Percentiles rank a stretch among this genome's conserved stretches.
phyloP scores from a whole-genome alignment of 129 eudicot species.

The Pulicaria dysenterica region DNA sequence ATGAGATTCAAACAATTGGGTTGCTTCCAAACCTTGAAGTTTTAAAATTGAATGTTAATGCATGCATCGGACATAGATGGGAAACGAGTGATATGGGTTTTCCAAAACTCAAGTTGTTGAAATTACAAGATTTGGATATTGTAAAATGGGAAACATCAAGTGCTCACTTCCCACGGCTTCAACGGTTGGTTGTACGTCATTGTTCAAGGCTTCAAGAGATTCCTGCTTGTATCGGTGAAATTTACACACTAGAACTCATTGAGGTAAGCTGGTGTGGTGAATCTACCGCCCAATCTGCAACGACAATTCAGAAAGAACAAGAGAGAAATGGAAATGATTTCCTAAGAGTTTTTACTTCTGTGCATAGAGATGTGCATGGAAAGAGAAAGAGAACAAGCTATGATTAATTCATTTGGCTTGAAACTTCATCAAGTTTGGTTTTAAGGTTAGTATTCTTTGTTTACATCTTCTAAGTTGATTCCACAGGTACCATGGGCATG shows the following conservation, averaged over 20 bases:
- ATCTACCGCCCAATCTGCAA: constrained; percentile 29
- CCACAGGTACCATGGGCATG: too few species aligned
- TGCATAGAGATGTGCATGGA: constrained; percentile 28
- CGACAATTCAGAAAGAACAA: constrained; percentile 35
- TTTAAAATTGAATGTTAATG: constrained; percentile 29
- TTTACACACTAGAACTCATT: constrained; percentile 27
- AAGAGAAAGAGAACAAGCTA: constrained; percentile 30
- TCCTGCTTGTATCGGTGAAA: constrained; percentile 33
- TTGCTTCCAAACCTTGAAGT: constrained; percentile 30
- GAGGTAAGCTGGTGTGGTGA: constrained; percentile 24
- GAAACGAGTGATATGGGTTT: constrained; percentile 25
- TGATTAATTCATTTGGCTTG: constrained; percentile 19
- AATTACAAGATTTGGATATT: constrained; percentile 30
- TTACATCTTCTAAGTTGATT: background rate
- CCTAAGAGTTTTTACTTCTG: constrained; percentile 22
- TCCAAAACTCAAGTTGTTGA: constrained; percentile 34
- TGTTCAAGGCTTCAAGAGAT: constrained; percentile 36
- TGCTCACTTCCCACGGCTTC: constrained; percentile 34
- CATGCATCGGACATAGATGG: constrained; percentile 33
- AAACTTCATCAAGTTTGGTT: background rate
- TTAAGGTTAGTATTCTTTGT: constrained; percentile 10
- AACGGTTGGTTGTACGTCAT: constrained; percentile 26
- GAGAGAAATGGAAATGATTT: constrained; percentile 33
- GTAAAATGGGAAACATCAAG: constrained; percentile 25
- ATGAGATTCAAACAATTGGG: constrained; percentile 28